A percentile compares a stretch with the other conserved stretches of the same genome.
Conservation (phyloP, 768 basidiomycete genomes). For the Piloderma croceum region DNA sequence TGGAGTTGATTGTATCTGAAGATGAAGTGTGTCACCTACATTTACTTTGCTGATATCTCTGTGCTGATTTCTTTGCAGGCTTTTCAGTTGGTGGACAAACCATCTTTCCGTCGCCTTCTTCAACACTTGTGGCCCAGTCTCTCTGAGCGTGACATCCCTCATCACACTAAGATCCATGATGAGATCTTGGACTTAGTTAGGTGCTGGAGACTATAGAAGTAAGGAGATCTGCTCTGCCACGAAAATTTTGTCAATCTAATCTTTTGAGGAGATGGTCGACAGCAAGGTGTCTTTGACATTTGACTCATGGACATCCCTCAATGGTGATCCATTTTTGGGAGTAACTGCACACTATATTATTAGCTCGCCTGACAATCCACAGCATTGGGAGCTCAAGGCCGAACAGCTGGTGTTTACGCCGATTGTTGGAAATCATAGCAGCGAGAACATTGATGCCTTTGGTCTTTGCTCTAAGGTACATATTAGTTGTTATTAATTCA, state of each 20-base stretch:
- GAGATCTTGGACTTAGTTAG: conserved; percentile 13
- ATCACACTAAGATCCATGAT: conserved; percentile 16
- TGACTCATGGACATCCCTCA: conserved; percentile 13
- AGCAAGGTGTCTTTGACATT: conserved; percentile 15
- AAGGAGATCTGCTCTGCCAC: too few relatives aligned
- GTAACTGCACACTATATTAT: conserved; percentile 17
- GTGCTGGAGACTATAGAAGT: too few relatives aligned
- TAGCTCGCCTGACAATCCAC: conserved; percentile 1
- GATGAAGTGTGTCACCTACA: too few relatives aligned
- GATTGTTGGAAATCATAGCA: conserved; percentile 11
- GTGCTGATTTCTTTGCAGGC: too few relatives aligned
- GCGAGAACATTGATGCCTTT: too few relatives aligned
- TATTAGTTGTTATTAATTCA: too few relatives aligned
- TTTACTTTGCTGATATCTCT: too few relatives aligned
- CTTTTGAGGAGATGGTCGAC: conserved; percentile 1
- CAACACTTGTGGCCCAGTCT: conserved; percentile 13
- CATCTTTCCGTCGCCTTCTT: conserved; percentile 15
- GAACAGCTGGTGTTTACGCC: conserved; percentile 10
- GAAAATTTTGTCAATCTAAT: too few relatives aligned
- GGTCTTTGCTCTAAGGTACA: too few relatives aligned
- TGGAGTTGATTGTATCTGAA: conserved; percentile 18
- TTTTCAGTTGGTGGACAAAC: conserved; percentile 17
- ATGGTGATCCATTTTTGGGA: conserved; percentile 13
- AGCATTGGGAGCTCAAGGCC: conserved; percentile 7
- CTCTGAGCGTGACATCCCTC: conserved; percentile 16